Base-by-base conservation (phyloP, 495 filamentous ascomycete genomes). In the Amorphotheca resinae region DNA sequence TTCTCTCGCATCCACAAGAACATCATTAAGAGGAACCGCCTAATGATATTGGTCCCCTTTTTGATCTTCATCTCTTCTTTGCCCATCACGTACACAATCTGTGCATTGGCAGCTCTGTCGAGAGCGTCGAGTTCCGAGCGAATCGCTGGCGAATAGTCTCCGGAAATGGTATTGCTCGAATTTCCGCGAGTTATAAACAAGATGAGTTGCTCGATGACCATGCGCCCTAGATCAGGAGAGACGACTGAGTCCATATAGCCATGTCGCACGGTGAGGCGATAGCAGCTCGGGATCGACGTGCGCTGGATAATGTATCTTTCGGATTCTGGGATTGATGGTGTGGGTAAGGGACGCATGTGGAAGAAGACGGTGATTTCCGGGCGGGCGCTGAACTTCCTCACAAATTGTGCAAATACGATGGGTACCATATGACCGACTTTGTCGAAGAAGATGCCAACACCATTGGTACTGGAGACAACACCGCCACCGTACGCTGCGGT, bases 1-100 rank as follows among this genome's bases (percentile, higher is more conserved):
- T 80, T 83, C n/a, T 82, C 79, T 31, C 81, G 53, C 39, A 84
- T 68, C 71, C 76, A 84, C 32, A 85, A 55, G 49, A 84, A 86
- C 0, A 65, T 56, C 33, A 57, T 61, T 39, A 85, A 53, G 6
- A 76, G 28, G 0, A 72, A 17, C 32, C 53, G 66, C 9, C 77
- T 61, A 22, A 64, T 38, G 25, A 68, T 52, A 21, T 69, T 63
- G 17, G 64, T 67, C 5, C 58, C 60, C 5, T 45, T 31, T 36
- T 59, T 61, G 48, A 84, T 66, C 15, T 62, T 62, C 68, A 86
- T 69, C 62, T 82, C 70, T 48, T 84, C 80, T 55, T 85, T 86
- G 12, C 81, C 81, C 12, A 84, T 65, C 16, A 86, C 68, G 50
- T 85, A 84, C 28, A 82, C 57, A 22, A 80, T 66, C 49, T 79